Evolutionary conservation across 176 grass and related monocot genomes (phyloP).

Genomic region (Areca catechu): DNA sequence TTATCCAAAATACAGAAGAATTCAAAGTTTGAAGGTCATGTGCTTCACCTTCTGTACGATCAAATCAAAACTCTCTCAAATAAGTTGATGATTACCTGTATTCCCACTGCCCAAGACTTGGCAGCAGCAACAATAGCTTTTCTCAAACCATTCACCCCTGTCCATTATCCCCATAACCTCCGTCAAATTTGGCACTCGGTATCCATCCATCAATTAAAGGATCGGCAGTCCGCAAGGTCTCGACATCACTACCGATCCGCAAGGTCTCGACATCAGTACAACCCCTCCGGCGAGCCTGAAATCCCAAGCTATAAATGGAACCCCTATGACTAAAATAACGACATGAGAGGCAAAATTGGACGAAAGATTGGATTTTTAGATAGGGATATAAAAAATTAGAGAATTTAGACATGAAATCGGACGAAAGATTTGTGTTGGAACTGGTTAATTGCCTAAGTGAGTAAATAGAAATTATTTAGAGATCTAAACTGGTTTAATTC

Average conservation of each 20-base stretch:
- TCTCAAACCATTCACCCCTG: conserved; percentile 63
- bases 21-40: background rate
- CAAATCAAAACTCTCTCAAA: background rate
- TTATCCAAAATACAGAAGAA: background rate
- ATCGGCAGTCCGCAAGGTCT: conserved; percentile 71
- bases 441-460: too few relatives aligned
- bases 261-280: conserved; percentile 47
- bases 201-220: conserved; percentile 86
- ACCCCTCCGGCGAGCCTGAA: conserved; percentile 69
- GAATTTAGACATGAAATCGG: too few relatives aligned
- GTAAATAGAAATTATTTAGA: too few relatives aligned
- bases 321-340: too few relatives aligned
- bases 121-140: conserved; percentile 42
- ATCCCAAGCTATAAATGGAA: background rate
- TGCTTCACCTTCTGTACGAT: background rate
- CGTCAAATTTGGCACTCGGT: conserved; percentile 66
- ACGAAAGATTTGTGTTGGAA: too few relatives aligned
- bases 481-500: too few relatives aligned
- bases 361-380: too few relatives aligned
- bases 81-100: conserved; percentile 44
- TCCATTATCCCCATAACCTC: conserved; percentile 69
- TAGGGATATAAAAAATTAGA: too few relatives aligned
- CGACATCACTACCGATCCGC: too few relatives aligned
- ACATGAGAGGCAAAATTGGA: too few relatives aligned
- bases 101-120: conserved; percentile 70